Base-by-base conservation (phyloP, 169 alveolate genomes). In the Plasmodium blacklocki region DNA sequence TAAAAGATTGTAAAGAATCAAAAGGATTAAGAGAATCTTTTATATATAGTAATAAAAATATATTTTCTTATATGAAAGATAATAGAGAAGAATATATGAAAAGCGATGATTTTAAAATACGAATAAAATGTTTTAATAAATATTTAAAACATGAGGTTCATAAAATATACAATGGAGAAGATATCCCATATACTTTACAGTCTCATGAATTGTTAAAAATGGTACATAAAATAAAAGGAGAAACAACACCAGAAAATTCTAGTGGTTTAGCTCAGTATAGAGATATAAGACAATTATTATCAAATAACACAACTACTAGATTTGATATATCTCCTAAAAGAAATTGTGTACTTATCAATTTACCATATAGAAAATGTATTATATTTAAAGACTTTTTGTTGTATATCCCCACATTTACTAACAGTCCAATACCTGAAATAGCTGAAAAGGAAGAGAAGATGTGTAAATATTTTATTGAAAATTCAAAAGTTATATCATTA, bases 221-320 rank as follows among this genome's bases (percentile, higher is more conserved):
- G 23, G 91, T 83, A 8, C 83, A 83, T 72, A 78, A 83, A 32
- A 83, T 83, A 67, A 83, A 83, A 50, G 91, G 73, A 68, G 91
- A 83, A 68, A 45, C 68, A 29, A 87, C 75, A 21, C 74, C 88
- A 47, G 62, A 29, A 87, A 87, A 87, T 72, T 56, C 64, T 14
- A 74, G 92, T 73, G 92, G 92, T 19, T 56, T 73, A 87, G 88
- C 88, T 52, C 92, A 87, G 45, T 87, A 87, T 72, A 83, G 91
- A 67, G 91, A 83, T 58, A 83, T 83, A 83, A 83, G 91, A 58
- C 91, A 83, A 67, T 60, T 83, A 26, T 32, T 83, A 47, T 83
- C 91, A 14, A 83, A 43, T 60, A 67, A 83, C 45, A 54, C 71
- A 54, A 83, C 56, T 64, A 83, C 91, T 45, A 29, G 91, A 58